Base-by-base conservation (phyloP, 2,329 filamentous ascomycete species). In the Plenodomus tracheiphilus region DNA sequence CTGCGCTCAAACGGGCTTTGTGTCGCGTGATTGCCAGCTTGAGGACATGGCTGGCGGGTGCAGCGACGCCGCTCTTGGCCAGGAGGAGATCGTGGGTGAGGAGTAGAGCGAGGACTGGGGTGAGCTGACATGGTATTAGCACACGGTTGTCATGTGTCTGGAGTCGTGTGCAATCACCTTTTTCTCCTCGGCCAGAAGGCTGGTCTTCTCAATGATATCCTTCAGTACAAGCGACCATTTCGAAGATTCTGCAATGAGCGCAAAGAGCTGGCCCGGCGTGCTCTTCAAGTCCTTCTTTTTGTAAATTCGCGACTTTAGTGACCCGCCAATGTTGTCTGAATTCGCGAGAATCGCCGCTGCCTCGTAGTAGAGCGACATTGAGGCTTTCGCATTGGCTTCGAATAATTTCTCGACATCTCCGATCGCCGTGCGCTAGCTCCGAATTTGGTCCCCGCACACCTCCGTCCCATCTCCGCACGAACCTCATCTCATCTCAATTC, bases 281-380 rank as follows among this genome's bases (percentile, higher is more conserved):
- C 88, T 91, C 66, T 93, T 96, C 58, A 91, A 75, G 7, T 80
- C 78, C 61, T 88, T 88, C 53, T 85, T 86, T 49, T 75, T 79
- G 72, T 94, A 97, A 38, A 97, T 84, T 30, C 89, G 81, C 7
- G 91, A 90, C 73, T 95, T 96, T 56, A 97, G 81, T 20, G 90
- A 96, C 16, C 90, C 91, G n/a, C 87, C 86, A 2, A 79, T 75
- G n/a, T 83, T 81, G 1, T 82, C 75, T 2, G 85, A 75, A 6
- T 80, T 81, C 3, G 82, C 81, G 47, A 99, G 76, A 30, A 97
- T 78, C 13, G 85, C 81, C 3, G 88, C 91, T 6, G 92, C 88
- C 77, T 97, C 94, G 70, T 96, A 88, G 72, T 99, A 99, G 47
- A 99, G 86, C 40, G 92, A 96, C 93, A 97, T 97, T 64, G 60